These are phyloP conservation scores for Colletotrichum trifolii DNA, from an alignment of 2,329 filamentous ascomycete genomes.

Conservation along the genomic window DNA sequence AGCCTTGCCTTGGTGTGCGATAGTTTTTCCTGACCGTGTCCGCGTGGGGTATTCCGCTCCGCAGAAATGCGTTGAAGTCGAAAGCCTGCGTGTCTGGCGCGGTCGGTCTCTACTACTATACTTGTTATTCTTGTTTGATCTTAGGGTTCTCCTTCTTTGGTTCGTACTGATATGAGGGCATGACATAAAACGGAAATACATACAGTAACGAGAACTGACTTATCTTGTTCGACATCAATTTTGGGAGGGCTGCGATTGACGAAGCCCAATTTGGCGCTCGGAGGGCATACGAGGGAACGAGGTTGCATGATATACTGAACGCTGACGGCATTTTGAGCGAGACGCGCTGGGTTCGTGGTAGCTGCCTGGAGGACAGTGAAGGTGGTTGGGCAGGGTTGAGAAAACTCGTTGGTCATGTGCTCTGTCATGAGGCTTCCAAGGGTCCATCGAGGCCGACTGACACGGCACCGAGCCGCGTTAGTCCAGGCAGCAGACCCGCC, in stretches of 20 bases:
- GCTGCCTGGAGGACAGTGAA: slow-evolving; percentile 10
- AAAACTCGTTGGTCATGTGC: slow-evolving; percentile 6
- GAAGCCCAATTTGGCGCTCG: slow-evolving; percentile 23
- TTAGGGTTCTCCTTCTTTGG: slow-evolving; percentile 29
- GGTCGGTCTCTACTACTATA: not conserved
- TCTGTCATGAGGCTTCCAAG: slow-evolving; percentile 10
- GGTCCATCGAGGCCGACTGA: not conserved
- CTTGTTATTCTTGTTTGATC: slow-evolving; percentile 9
- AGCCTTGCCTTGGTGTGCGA: no score
- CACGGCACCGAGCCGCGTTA: not conserved
- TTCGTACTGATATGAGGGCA: slow-evolving; percentile 33
- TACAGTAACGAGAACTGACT: slow-evolving; percentile 37
- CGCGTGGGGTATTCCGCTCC: slow-evolving; percentile 17
- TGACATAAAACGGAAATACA: slow-evolving; percentile 28
- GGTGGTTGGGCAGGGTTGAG: not conserved
- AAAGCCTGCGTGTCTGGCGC: slow-evolving; percentile 4
- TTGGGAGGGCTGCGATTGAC: slow-evolving; percentile 31
- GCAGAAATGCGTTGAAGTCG: slow-evolving; percentile 23
- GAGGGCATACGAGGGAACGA: slow-evolving; percentile 23
- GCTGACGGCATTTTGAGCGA: slow-evolving; percentile 36
- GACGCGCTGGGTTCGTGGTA: slow-evolving; percentile 27
- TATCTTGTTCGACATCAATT: slow-evolving; percentile 36
- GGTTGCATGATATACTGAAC: slow-evolving; percentile 19
- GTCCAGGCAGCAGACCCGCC: not conserved
- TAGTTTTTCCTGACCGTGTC: not conserved